Evolutionary conservation across 768 basidiomycete genomes (phyloP), one percentile per base, ranked within the genome.

Genomic region (Rhodosporidiobolus odoratus): DNA sequence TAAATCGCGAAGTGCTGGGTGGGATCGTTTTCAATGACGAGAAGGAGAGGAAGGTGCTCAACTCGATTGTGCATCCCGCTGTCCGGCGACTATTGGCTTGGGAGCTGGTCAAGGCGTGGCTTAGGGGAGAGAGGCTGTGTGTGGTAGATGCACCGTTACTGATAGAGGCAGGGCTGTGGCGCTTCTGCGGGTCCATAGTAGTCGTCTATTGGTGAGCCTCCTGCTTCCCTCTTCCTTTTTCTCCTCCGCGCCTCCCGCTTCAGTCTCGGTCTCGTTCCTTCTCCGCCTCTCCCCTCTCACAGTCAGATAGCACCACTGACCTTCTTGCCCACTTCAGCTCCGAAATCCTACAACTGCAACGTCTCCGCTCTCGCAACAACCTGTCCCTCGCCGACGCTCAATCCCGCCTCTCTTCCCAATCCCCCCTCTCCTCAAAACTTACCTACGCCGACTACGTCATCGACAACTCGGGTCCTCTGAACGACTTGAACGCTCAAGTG

Each of bases 161-260:
- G 65, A 88, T 99, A 66, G 96, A 99, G 78, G 87, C 89, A 1
- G 88, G 88, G 3, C 77, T 97, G 45, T 92, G 88, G 86, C 86
- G 84, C 76, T 89, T 85, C 84, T 89, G 93, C 54, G 92, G 88
- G 6, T 84, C 85, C 71, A 87, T 97, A 32, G 83, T 93, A 5
- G 88, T 99, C 16, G 93, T 96, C 9, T 94, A 92, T 78, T 96
- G 93, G 95, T 96, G 69, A 75, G 82, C 77, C n/a, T n/a, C n/a
- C n/a, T n/a, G n/a, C 3, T 13, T 52, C 16, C 30, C 17, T 3
- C 34, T 19, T n/a, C 35, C 15, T 38, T 30, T 4, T 3, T 27
- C n/a, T 21, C 21, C 21, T 50, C 9, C n/a, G n/a, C n/a, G n/a
- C n/a, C n/a, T n/a, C n/a, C n/a, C n/a, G n/a, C n/a, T 10, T n/a